These are phyloP conservation scores for Mycena rebaudengoi DNA, from an alignment of 768 basidiomycete genomes.

Conservation along the genomic window DNA sequence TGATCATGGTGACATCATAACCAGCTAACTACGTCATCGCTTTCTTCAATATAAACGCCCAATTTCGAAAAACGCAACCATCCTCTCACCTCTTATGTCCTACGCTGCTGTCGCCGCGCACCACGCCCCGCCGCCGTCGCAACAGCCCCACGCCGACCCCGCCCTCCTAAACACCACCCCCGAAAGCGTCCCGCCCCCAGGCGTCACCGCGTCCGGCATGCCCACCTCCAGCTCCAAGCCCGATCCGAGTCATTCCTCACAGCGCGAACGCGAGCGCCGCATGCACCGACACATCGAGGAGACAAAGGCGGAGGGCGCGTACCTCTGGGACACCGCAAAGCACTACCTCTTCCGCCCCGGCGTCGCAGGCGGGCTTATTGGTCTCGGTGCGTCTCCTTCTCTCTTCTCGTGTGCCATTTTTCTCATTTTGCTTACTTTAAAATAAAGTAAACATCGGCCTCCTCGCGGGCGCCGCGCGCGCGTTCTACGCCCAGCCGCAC, in stretches of 20 bases:
- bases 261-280: slow-evolving; percentile 29
- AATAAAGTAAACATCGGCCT: slow-evolving; percentile 75
- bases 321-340: slow-evolving; percentile 61
- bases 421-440: not conserved
- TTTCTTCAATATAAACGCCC: no score
- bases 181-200: slow-evolving; percentile 66
- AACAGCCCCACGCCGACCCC: slow-evolving; percentile 72
- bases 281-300: slow-evolving; percentile 49
- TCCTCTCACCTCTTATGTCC: slow-evolving; percentile 61
- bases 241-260: not conserved
- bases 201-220: no score
- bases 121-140: slow-evolving; percentile 58
- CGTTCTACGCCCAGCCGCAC: slow-evolving; percentile 68
- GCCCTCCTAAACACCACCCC: slow-evolving; percentile 65
- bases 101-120: slow-evolving; percentile 75
- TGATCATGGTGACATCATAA: no score
- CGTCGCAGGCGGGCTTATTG: slow-evolving; percentile 76
- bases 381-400: slow-evolving; percentile 54
- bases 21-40: no score
- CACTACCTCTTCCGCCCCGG: slow-evolving; percentile 69
- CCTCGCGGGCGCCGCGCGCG: slow-evolving; percentile 66
- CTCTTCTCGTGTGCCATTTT: no score
- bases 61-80: no score
- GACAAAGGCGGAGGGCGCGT: slow-evolving; percentile 58
- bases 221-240: slow-evolving; percentile 42